These are phyloP conservation scores for Trichodelitschia bisporula DNA, from an alignment of 495 filamentous ascomycete genomes.

Conservation along the genomic window DNA sequence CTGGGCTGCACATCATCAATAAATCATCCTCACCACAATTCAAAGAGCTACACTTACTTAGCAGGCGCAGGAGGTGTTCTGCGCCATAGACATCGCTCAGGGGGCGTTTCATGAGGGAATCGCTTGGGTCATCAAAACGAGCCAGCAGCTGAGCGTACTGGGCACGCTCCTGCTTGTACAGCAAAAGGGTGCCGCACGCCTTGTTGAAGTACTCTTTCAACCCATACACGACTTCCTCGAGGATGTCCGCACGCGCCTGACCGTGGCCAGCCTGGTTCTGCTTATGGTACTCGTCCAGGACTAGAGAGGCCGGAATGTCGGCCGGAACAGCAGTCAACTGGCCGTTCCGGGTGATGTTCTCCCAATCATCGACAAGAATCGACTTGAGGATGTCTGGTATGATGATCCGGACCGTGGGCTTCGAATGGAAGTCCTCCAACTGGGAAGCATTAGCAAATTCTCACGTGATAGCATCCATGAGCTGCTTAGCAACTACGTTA, in stretches of 20 bases:
- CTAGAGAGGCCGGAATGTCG: slow-evolving; percentile 43
- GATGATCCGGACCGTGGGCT: slow-evolving; percentile 41
- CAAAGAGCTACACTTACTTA: slow-evolving; percentile 33
- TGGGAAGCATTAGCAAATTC: too few relatives aligned
- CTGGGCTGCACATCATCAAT: slow-evolving; percentile 20
- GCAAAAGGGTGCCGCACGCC: slow-evolving; percentile 57
- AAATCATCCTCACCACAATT: neutral
- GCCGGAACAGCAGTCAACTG: slow-evolving; percentile 66
- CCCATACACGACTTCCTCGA: slow-evolving; percentile 69
- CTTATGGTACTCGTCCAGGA: slow-evolving; percentile 53
- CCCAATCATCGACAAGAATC: slow-evolving; percentile 92
- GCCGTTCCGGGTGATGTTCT: slow-evolving; percentile 86
- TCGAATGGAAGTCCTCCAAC: neutral
- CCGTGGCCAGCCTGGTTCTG: slow-evolving; percentile 39
- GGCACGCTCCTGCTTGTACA: slow-evolving; percentile 76
- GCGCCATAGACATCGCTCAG: slow-evolving; percentile 69
- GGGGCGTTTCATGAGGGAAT: slow-evolving; percentile 35
- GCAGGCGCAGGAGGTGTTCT: slow-evolving; percentile 69
- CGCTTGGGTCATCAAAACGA: slow-evolving; percentile 27
- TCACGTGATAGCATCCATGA: too few relatives aligned
- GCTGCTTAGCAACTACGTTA: too few relatives aligned
- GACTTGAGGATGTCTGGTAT: slow-evolving; percentile 73
- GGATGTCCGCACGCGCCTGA: slow-evolving; percentile 50
- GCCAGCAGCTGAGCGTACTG: slow-evolving; percentile 56
- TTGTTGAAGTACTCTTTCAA: slow-evolving; percentile 82